Conservation (phyloP, 1,284 basidiomycete genomes). For the Fomitopsis schrenkii region DNA sequence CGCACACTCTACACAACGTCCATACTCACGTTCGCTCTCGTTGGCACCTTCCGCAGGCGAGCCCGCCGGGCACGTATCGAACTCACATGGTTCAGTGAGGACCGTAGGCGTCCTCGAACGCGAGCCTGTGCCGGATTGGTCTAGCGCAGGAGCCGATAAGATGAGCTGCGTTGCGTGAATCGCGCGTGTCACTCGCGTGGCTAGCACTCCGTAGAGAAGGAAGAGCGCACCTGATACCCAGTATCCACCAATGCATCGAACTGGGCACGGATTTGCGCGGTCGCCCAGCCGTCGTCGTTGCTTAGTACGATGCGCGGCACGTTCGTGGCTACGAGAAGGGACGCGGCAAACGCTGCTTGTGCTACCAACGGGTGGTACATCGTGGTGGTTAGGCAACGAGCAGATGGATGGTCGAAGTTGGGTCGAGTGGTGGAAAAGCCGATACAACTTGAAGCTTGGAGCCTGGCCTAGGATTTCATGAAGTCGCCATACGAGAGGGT, state of each 20-base stretch:
- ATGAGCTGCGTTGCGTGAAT: slow-evolving; percentile 28
- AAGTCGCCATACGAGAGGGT: too few species aligned
- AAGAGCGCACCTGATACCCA: slow-evolving; percentile 30
- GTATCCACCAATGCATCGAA: slow-evolving; percentile 30
- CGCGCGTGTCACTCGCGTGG: background rate
- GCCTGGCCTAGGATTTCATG: too few species aligned
- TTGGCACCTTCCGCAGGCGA: slow-evolving; percentile 41
- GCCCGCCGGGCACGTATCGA: slow-evolving; percentile 35
- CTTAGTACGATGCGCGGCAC: slow-evolving; percentile 22
- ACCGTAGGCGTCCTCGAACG: slow-evolving; percentile 19
- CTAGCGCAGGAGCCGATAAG: slow-evolving; percentile 38
- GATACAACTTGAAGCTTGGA: too few species aligned
- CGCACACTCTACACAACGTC: background rate
- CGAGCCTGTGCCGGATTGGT: slow-evolving; percentile 41
- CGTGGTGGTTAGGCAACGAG: background rate
- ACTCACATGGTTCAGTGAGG: slow-evolving; percentile 34
- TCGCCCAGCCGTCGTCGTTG: slow-evolving; percentile 40
- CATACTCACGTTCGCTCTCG: slow-evolving; percentile 35
- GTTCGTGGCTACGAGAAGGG: background rate
- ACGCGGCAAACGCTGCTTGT: background rate
- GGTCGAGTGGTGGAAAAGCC: background rate
- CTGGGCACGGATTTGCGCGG: slow-evolving; percentile 37
- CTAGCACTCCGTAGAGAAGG: background rate
- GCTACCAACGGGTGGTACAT: background rate
- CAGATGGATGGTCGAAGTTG: background rate